Percentiles rank a stretch among this genome's conserved stretches.
Conservation (phyloP, 2,329 filamentous ascomycete genomes). For the Talaromyces atroroseus region DNA sequence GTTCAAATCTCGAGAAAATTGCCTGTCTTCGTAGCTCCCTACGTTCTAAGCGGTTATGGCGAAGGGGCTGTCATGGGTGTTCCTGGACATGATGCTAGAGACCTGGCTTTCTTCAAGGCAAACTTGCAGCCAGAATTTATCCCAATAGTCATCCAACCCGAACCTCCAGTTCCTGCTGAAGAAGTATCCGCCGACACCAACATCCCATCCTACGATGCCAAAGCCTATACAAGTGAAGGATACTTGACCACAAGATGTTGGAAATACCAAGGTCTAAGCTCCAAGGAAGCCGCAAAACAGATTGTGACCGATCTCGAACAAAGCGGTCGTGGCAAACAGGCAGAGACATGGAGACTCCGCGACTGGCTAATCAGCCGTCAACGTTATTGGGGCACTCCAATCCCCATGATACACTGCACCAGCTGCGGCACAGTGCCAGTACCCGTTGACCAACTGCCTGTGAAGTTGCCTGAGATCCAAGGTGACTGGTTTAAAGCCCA, state of each 20-base stretch:
- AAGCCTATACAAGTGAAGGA: slow-evolving; percentile 61
- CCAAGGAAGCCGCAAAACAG: slow-evolving; percentile 55
- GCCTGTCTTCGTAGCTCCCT: slow-evolving; percentile 76
- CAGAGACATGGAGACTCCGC: slow-evolving; percentile 71
- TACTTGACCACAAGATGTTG: slow-evolving; percentile 63
- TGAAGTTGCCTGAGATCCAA: slow-evolving; percentile 65
- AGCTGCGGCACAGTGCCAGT: slow-evolving; percentile 75
- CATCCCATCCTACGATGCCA: slow-evolving; percentile 36
- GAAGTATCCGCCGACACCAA: slow-evolving; percentile 9
- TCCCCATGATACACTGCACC: slow-evolving; percentile 77
- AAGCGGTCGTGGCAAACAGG: slow-evolving; percentile 54
- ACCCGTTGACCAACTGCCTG: slow-evolving; percentile 68
- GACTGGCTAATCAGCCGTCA: slow-evolving; percentile 94
- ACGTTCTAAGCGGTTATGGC: slow-evolving; percentile 79
- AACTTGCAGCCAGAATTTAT: slow-evolving; percentile 60
- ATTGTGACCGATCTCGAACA: slow-evolving; percentile 51
- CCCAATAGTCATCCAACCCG: slow-evolving; percentile 53
- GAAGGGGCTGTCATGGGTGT: slow-evolving; percentile 90
- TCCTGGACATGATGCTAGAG: slow-evolving; percentile 74
- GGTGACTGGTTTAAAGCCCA: slow-evolving; percentile 63
- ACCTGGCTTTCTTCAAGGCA: slow-evolving; percentile 72
- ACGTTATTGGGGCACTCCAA: slow-evolving; percentile 85
- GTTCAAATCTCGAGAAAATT: slow-evolving; percentile 41
- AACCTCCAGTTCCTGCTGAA: slow-evolving; percentile 11
- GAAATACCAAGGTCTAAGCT: slow-evolving; percentile 58